Evolutionary conservation across 1,284 basidiomycete species (phyloP).

Genomic region (Singerocomus inundabilis): DNA sequence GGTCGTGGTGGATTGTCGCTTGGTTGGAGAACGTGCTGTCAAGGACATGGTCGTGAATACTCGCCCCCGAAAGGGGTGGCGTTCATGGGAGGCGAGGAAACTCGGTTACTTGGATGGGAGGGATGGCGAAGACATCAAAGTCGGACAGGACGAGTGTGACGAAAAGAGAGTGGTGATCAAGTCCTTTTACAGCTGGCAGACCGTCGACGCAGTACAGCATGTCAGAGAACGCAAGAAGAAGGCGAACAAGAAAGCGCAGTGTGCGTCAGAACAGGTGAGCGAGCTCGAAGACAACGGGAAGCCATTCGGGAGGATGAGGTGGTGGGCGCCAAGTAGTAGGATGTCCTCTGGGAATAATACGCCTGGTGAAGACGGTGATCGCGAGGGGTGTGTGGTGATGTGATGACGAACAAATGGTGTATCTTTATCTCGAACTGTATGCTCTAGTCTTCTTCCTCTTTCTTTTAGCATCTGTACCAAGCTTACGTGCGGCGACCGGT

Average conservation of each 20-base stretch:
- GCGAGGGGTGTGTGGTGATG: conserved; percentile 47
- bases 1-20: conserved; percentile 75
- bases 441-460: conserved; percentile 16
- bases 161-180: conserved; percentile 71
- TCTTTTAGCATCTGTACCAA: conserved; percentile 5
- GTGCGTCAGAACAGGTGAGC: conserved; percentile 30
- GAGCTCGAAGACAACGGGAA: conserved; percentile 25
- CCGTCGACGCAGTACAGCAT: conserved; percentile 67
- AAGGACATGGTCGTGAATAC: conserved; percentile 55
- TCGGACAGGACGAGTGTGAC: conserved; percentile 77
- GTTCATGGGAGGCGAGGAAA: conserved; percentile 63
- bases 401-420: conserved; percentile 28
- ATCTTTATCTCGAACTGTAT: conserved; percentile 25
- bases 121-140: conserved; percentile 59
- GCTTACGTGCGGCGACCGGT: conserved; percentile 17
- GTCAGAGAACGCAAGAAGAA: conserved; percentile 54
- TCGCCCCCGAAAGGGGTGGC: conserved; percentile 71
- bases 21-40: conserved; percentile 59
- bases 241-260: conserved; percentile 42
- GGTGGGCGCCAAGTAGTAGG: conserved; percentile 27
- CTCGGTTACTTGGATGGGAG: conserved; percentile 65
- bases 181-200: conserved; percentile 86
- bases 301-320: conserved; percentile 17
- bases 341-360: conserved; percentile 25
- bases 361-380: conserved; percentile 34